Evolutionary conservation across 2,329 filamentous ascomycete species (phyloP).

Genomic region (Ophiostoma novo-ulmi): DNA sequence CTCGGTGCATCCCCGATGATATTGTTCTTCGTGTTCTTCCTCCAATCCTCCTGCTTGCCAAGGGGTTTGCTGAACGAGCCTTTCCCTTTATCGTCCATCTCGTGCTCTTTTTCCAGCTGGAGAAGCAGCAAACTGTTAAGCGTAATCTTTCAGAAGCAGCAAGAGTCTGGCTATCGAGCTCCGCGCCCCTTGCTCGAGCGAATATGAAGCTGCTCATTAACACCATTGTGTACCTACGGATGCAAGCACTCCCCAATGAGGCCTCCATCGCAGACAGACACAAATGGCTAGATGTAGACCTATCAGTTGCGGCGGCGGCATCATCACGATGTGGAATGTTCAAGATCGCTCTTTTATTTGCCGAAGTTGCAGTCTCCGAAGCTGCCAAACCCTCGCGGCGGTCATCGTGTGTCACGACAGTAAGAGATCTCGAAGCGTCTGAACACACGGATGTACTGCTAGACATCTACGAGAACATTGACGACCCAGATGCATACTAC

Average conservation of each 20-base stretch:
- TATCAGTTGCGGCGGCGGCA: slow-evolving; percentile 61
- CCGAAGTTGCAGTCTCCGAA: slow-evolving; percentile 64
- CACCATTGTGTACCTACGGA: slow-evolving; percentile 80
- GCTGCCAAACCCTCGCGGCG: slow-evolving; percentile 56
- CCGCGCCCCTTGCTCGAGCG: slow-evolving; percentile 45
- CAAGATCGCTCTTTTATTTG: slow-evolving; percentile 77
- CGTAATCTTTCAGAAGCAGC: slow-evolving; percentile 61
- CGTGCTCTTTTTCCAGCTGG: slow-evolving; percentile 64
- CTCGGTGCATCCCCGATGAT: slow-evolving; percentile 54
- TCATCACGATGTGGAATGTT: slow-evolving; percentile 77
- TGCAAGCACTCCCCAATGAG: slow-evolving; percentile 70
- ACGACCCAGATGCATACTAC: slow-evolving; percentile 95
- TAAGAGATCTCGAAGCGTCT: slow-evolving; percentile 35
- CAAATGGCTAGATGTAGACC: slow-evolving; percentile 82
- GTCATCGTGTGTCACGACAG: slow-evolving; percentile 48
- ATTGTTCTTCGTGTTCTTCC: slow-evolving; percentile 65
- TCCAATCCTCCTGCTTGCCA: slow-evolving; percentile 59
- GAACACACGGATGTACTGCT: slow-evolving; percentile 66
- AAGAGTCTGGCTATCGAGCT: slow-evolving; percentile 56
- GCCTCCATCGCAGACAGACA: slow-evolving; percentile 71
- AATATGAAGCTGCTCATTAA: slow-evolving; percentile 71
- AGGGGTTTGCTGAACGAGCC: slow-evolving; percentile 64
- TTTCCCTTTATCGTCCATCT: slow-evolving; percentile 85
- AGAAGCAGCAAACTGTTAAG: slow-evolving; percentile 55
- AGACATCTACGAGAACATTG: slow-evolving; percentile 82